Base-by-base conservation (phyloP, 148 eudicot genomes). In the Diospyros lotus region DNA sequence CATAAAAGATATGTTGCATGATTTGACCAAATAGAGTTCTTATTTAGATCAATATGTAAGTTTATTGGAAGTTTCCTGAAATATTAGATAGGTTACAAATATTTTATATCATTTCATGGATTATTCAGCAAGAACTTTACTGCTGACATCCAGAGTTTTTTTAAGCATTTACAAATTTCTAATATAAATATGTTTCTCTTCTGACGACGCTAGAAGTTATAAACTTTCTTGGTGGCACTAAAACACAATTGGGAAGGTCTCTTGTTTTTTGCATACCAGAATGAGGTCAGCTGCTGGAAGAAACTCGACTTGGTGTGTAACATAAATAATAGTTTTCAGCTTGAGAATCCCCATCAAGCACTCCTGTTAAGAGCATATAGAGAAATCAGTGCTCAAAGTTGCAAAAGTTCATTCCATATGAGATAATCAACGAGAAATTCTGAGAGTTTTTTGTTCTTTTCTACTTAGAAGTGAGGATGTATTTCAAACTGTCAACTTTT, bases 231-330 rank as follows among this genome's bases (percentile, higher is more conserved):
- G 12, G 8, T 46, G 58, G 45, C 3, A 11, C 15, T 28, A 44
- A 61, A 51, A 70, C 50, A 15, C 38, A 70, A 53, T 14, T 14
- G 41, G 66, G 11, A 8, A 58, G n/a, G 43, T 50, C 38, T 41
- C 38, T 15, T 65, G 2, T 46, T 17, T 39, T 14, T 45, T 40
- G 39, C 81, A 51, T 88, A 96, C 99, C 97, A 96, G 82, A 81
- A 96, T 96, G 75, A 93, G 87, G 79, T 96, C 97, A 53, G 99
- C 99, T 80, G 98, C 98, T 56, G 99, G 98, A 86, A 95, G 94
- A 83, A 95, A 95, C 84, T 95, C 99, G 12, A 95, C 99, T 85
- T 93, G 98, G 77, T 95, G 99, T 0, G 99, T 95, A 14, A 95
- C 97, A 75, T 89, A 95, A 9, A 95, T 77, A 80, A 93, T 87